These are phyloP conservation scores for Lichtheimia ramosa DNA, from an alignment of 371 early-diverging fungal genomes.

Conservation along the genomic window DNA sequence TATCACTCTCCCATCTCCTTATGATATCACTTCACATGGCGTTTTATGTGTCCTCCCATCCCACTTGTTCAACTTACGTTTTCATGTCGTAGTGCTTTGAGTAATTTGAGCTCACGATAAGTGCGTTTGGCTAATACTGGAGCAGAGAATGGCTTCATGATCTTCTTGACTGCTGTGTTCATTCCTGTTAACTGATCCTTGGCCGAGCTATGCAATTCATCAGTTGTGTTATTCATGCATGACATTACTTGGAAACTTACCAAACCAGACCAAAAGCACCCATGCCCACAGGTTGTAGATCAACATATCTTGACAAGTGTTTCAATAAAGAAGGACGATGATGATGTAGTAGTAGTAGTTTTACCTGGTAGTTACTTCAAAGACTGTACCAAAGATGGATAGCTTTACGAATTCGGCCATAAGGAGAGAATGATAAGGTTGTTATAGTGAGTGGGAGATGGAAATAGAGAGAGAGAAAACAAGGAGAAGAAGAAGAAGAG, in stretches of 20 bases:
- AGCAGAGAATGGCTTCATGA: constrained; percentile 90
- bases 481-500: too few species aligned
- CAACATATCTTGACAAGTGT: constrained; percentile 65
- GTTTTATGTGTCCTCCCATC: too few species aligned
- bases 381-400: constrained; percentile 90
- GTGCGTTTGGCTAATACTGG: constrained; percentile 91
- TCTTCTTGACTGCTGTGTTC: constrained; percentile 94
- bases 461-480: background rate
- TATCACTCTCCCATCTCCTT: too few species aligned
- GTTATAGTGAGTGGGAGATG: background rate
- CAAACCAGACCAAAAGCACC: constrained; percentile 97
- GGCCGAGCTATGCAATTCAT: constrained; percentile 69
- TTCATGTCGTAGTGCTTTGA: constrained; percentile 87
- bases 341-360: too few species aligned
- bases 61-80: constrained; percentile 53
- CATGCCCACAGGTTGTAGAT: constrained; percentile 94
- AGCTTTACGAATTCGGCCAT: constrained; percentile 86
- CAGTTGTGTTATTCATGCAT: background rate
- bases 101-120: constrained; percentile 89
- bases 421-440: too few species aligned
- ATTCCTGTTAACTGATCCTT: constrained; percentile 79
- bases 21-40: too few species aligned
- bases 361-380: constrained; percentile 89
- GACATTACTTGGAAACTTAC: constrained; percentile 44
- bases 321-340: too few species aligned